Evolutionary conservation across 1,139 yeast species (phyloP).

Genomic region (Candida tetrigidarum): DNA sequence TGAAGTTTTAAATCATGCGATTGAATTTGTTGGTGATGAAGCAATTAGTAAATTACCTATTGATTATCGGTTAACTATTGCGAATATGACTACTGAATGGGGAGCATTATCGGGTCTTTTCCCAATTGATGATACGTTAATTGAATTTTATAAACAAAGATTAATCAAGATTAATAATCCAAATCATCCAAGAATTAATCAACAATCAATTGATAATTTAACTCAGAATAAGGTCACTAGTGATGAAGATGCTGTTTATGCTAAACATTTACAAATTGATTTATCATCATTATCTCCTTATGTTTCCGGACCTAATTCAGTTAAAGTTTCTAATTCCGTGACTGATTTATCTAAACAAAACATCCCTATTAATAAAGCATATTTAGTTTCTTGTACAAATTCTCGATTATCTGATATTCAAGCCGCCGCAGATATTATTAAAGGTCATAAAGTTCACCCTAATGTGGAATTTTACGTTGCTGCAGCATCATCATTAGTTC

Average conservation of each 20-base stretch:
- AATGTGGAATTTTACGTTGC: slow-evolving; percentile 97
- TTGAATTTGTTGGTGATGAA: slow-evolving; percentile 86
- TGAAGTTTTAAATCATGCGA: slow-evolving; percentile 96
- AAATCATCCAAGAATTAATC: slow-evolving; percentile 85
- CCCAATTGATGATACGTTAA: slow-evolving; percentile 83
- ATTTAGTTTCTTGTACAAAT: slow-evolving; percentile 97
- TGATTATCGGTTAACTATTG: slow-evolving; percentile 93
- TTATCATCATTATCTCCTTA: slow-evolving; percentile 86
- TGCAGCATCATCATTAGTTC: slow-evolving; percentile 94
- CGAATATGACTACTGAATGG: slow-evolving; percentile 99
- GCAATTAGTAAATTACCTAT: slow-evolving; percentile 75
- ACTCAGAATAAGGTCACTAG: slow-evolving; percentile 51
- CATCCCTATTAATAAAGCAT: slow-evolving; percentile 88
- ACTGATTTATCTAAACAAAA: slow-evolving; percentile 73
- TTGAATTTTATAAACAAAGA: slow-evolving; percentile 78
- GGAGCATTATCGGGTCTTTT: slow-evolving; percentile 97
- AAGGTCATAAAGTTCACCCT: slow-evolving; percentile 79
- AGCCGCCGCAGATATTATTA: slow-evolving; percentile 90
- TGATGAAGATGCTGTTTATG: slow-evolving; percentile 81
- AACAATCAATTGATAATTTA: slow-evolving; percentile 55
- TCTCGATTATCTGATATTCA: slow-evolving; percentile 90
- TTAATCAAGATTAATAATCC: slow-evolving; percentile 62
- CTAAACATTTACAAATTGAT: slow-evolving; percentile 84
- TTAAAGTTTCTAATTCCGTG: slow-evolving; percentile 82
- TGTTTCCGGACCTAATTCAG: slow-evolving; percentile 97